phyloP scores from a whole-genome alignment of 345 rosid genomes.

The Syzygium oleosum region DNA sequence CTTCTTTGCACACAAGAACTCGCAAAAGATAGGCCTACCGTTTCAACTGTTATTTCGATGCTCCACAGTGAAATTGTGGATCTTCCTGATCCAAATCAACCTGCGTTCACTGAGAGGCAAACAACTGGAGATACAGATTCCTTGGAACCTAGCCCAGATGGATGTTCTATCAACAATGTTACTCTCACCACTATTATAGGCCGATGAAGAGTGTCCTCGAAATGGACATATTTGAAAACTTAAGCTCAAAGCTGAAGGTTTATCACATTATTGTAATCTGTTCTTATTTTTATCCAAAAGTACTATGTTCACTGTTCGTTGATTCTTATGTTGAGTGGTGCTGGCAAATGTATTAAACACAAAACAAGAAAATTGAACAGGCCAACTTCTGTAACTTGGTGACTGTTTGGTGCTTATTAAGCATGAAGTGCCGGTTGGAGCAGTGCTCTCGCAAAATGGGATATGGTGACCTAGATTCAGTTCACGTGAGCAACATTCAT shows the following conservation, averaged over 20 bases:
- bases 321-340: neutral
- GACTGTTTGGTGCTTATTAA: neutral
- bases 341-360: neutral
- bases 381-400: neutral
- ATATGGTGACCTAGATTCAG: no score
- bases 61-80: constrained; percentile 11
- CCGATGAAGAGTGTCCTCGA: no score
- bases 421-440: no score
- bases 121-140: neutral
- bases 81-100: constrained; percentile 11
- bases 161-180: neutral
- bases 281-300: no score
- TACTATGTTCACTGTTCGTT: neutral
- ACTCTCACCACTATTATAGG: neutral
- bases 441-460: no score
- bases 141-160: neutral
- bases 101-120: constrained; percentile 3
- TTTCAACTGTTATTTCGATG: constrained; percentile 15
- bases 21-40: constrained; percentile 18
- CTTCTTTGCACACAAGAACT: constrained; percentile 10
- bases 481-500: no score
- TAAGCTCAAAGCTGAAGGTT: neutral
- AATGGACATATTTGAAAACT: neutral
- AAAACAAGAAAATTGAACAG: neutral
- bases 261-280: neutral